phyloP scores from a whole-genome alignment of 2,329 filamentous ascomycete species.

The Phoma sp. region DNA sequence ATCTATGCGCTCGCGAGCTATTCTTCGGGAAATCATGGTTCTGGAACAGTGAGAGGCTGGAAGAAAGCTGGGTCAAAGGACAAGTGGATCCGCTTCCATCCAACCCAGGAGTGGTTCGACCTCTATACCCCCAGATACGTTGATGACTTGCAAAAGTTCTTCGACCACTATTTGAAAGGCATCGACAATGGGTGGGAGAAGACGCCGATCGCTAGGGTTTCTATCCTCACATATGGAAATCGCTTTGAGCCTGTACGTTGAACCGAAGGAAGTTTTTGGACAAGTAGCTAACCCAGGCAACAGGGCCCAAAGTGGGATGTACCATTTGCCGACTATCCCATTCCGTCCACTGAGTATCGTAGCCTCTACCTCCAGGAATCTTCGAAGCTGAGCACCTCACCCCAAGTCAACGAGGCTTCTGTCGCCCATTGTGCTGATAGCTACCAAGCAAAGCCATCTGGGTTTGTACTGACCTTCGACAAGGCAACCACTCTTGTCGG shows the following conservation, averaged over 20 bases:
- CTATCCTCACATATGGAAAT: constrained; percentile 40
- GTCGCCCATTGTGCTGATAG: no score
- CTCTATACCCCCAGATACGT: constrained; percentile 17
- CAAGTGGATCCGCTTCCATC: not conserved
- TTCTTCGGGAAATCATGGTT: no score
- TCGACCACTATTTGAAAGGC: constrained; percentile 55
- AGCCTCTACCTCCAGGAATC: no score
- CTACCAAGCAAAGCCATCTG: constrained; percentile 7
- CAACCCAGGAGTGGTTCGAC: constrained; percentile 28
- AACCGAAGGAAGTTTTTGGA: no score
- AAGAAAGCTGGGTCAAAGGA: no score
- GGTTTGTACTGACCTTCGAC: constrained; percentile 35
- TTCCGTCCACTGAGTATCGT: constrained; percentile 21
- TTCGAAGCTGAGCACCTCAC: no score
- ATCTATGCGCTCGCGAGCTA: no score
- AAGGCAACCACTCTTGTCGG: constrained; percentile 52
- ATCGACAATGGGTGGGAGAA: constrained; percentile 56
- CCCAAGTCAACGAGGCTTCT: no score
- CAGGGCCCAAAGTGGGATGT: not conserved
- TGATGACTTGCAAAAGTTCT: constrained; percentile 45
- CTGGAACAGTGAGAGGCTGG: no score
- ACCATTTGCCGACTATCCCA: constrained; percentile 19
- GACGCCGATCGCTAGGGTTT: constrained; percentile 54
- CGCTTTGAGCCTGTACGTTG: constrained; percentile 8
- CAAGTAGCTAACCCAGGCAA: no score